A percentile compares a stretch with the other conserved stretches of the same genome.
These are phyloP conservation scores for Hirsutella minnesotensis DNA, from an alignment of 2,329 filamentous ascomycete genomes.

Conservation along the genomic window DNA sequence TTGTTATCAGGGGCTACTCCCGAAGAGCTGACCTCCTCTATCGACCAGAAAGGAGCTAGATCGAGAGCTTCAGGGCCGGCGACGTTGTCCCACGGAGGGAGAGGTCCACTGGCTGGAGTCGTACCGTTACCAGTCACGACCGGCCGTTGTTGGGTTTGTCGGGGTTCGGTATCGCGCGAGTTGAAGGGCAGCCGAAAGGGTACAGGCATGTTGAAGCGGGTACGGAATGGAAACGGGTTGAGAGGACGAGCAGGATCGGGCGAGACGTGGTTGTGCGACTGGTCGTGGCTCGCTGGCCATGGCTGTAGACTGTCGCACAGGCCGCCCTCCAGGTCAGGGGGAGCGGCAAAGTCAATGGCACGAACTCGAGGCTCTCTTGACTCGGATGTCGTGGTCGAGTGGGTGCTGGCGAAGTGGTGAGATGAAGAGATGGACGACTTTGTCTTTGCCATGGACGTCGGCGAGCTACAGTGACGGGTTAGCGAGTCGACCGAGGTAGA, in stretches of 20 bases:
- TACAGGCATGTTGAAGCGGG: constrained; percentile 14
- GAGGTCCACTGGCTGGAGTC: not conserved
- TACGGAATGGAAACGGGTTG: constrained; percentile 23
- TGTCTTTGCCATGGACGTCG: not conserved
- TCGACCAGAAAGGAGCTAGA: not conserved
- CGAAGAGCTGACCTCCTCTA: not conserved
- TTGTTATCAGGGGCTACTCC: not conserved
- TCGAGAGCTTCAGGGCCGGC: not conserved
- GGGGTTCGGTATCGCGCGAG: not conserved
- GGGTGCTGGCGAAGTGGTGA: constrained; percentile 7
- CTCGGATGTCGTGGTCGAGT: constrained; percentile 3
- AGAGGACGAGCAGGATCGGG: not conserved
- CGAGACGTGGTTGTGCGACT: not conserved
- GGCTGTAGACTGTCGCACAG: not conserved
- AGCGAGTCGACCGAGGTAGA: not conserved
- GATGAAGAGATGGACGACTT: constrained; percentile 10
- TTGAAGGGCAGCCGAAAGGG: constrained; percentile 12
- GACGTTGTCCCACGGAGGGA: not conserved
- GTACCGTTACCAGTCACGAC: not conserved
- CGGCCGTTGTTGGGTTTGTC: not conserved
- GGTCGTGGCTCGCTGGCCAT: not conserved
- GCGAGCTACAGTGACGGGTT: not conserved
- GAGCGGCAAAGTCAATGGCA: not conserved
- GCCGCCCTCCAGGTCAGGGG: not conserved
- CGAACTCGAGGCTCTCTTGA: constrained; percentile 1